Conservation (phyloP, 1,284 basidiomycete genomes). For the Sphaerobolus stellatus region DNA sequence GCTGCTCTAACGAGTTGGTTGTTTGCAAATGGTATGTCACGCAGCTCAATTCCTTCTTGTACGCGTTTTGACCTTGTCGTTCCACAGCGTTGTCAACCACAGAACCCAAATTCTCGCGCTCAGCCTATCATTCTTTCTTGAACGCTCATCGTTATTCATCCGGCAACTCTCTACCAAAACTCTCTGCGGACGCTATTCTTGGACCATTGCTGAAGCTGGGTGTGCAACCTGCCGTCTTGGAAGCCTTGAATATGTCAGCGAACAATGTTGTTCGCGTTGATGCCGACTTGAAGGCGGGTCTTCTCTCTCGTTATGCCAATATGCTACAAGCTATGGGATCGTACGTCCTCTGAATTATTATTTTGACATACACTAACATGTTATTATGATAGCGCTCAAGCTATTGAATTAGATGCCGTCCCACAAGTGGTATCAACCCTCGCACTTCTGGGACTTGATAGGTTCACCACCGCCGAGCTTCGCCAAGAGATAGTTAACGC, state of each 20-base stretch:
- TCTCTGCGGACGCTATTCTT: not conserved
- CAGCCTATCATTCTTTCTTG: slow-evolving; percentile 6
- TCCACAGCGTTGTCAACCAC: slow-evolving; percentile 1
- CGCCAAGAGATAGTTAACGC: slow-evolving; percentile 44
- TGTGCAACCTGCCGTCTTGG: no score
- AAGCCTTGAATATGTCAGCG: no score
- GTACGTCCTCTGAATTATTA: slow-evolving; percentile 40
- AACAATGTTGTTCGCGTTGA: no score
- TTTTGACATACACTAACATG: no score
- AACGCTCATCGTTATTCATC: not conserved
- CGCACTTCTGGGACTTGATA: slow-evolving; percentile 57
- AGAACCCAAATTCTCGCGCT: not conserved
- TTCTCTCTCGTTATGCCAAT: slow-evolving; percentile 43
- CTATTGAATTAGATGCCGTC: slow-evolving; percentile 41
- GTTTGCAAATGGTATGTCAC: slow-evolving; percentile 12
- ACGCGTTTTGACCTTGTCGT: not conserved
- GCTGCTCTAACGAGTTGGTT: slow-evolving; percentile 11
- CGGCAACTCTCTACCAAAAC: not conserved
- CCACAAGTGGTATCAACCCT: slow-evolving; percentile 51
- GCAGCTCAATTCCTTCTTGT: not conserved
- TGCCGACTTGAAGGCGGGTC: slow-evolving; percentile 12
- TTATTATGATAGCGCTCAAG: slow-evolving; percentile 23
- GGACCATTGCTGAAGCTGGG: not conserved
- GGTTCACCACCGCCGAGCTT: slow-evolving; percentile 42
- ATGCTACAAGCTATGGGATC: slow-evolving; percentile 44